phyloP scores from a whole-genome alignment of 306 rosid genomes.

The Lupinus albus region DNA sequence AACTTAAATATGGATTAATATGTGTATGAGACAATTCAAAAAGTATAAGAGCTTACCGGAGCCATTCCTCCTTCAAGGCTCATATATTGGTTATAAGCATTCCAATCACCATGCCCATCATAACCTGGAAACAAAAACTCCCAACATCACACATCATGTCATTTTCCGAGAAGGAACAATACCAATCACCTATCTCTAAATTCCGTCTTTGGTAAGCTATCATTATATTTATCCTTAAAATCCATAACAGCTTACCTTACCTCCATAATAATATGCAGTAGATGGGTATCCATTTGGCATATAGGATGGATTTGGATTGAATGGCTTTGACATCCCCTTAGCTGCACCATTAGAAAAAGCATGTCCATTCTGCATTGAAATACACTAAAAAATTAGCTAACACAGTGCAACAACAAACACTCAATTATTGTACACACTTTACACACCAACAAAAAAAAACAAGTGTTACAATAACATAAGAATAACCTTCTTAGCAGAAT shows the following conservation, averaged over 20 bases:
- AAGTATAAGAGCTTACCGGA: constrained; percentile 39
- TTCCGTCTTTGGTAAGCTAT: too few species aligned
- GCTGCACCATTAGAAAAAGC: constrained; percentile 33
- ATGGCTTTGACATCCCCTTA: constrained; percentile 46
- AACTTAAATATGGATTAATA: background rate
- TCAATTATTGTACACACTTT: background rate
- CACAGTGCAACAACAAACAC: background rate
- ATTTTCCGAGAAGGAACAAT: constrained; percentile 14
- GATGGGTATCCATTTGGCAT: constrained; percentile 48
- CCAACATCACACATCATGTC: background rate
- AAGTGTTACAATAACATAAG: background rate
- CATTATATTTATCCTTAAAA: too few species aligned
- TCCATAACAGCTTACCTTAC: constrained; percentile 52
- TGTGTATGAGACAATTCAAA: background rate
- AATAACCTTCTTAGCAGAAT: constrained; percentile 46
- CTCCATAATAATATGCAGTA: constrained; percentile 57
- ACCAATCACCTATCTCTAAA: background rate
- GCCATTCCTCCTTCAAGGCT: constrained; percentile 54
- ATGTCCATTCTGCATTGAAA: constrained; percentile 43
- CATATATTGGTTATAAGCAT: constrained; percentile 42
- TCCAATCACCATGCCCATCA: constrained; percentile 50
- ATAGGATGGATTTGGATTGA: constrained; percentile 46
- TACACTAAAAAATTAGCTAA: constrained; percentile 2
- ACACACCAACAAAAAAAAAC: background rate
- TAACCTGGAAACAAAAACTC: constrained; percentile 41